Conservation (phyloP, 192 early-diverging fungal species). For the Backusella westeae region DNA sequence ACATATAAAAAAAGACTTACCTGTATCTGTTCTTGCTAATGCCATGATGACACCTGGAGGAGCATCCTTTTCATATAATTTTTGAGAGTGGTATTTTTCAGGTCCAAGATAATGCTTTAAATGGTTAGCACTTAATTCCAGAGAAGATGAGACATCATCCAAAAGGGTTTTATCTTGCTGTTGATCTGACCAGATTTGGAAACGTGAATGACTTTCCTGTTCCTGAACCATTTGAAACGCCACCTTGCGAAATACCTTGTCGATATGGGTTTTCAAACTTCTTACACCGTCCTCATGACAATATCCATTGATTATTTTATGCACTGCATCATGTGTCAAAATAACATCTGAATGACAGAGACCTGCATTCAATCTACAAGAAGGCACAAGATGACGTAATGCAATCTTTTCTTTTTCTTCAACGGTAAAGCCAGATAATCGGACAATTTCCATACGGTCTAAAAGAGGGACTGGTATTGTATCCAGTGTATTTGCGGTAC, state of each 20-base stretch:
- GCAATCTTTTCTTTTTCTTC: slow-evolving; percentile 92
- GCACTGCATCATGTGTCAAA: slow-evolving; percentile 76
- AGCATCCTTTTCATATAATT: slow-evolving; percentile 77
- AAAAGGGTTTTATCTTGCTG: slow-evolving; percentile 37
- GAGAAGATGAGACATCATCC: slow-evolving; percentile 46
- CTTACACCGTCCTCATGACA: slow-evolving; percentile 97
- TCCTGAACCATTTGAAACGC: slow-evolving; percentile 43
- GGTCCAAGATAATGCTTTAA: slow-evolving; percentile 92
- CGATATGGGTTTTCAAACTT: slow-evolving; percentile 97
- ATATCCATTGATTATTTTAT: slow-evolving; percentile 83
- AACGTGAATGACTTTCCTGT: not conserved
- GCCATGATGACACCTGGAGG: slow-evolving; percentile 96
- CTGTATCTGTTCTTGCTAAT: slow-evolving; percentile 93
- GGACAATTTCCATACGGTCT: slow-evolving; percentile 99
- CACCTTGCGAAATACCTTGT: slow-evolving; percentile 97
- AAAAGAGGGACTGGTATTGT: slow-evolving; percentile 96
- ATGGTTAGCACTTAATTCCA: slow-evolving; percentile 66
- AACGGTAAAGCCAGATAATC: slow-evolving; percentile 84
- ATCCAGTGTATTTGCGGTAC: slow-evolving; percentile 97
- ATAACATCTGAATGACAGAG: slow-evolving; percentile 66
- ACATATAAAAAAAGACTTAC: slow-evolving; percentile 37
- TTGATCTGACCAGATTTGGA: not conserved
- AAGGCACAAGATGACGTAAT: slow-evolving; percentile 81
- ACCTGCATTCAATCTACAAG: slow-evolving; percentile 76
- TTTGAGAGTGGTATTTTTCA: slow-evolving; percentile 79